phyloP scores from a whole-genome alignment of 352 stramenopile species.

The Globisporangium alternatum region DNA sequence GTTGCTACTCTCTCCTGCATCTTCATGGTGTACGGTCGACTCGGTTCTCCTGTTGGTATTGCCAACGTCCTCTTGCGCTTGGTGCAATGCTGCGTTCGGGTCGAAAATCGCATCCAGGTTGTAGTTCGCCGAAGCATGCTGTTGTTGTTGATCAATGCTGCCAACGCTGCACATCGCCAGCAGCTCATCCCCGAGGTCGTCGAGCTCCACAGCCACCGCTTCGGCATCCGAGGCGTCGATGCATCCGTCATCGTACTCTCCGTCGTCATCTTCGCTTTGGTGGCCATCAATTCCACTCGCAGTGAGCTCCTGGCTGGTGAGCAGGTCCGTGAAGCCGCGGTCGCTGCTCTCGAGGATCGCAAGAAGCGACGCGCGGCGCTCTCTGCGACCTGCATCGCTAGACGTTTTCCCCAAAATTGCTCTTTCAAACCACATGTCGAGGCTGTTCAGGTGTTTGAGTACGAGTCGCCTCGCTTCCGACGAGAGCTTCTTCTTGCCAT shows the following conservation, averaged over 20 bases:
- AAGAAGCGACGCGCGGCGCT: conserved; percentile 4
- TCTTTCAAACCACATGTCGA: conserved; percentile 52
- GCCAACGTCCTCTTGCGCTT: neutral
- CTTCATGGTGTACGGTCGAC: neutral
- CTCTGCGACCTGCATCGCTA: neutral
- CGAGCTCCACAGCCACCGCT: conserved; percentile 8
- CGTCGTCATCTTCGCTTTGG: neutral
- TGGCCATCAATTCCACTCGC: neutral
- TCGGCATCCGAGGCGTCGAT: conserved; percentile 11
- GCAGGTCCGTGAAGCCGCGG: neutral
- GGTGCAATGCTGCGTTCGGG: neutral
- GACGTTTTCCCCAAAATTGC: conserved; percentile 30
- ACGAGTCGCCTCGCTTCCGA: conserved; percentile 23
- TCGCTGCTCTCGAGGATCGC: conserved; percentile 7
- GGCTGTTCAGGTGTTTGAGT: conserved; percentile 39
- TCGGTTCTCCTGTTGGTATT: neutral
- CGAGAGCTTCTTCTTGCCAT: conserved; percentile 8
- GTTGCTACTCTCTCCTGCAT: neutral
- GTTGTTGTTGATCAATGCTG: neutral
- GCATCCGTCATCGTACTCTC: neutral
- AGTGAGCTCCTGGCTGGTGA: neutral
- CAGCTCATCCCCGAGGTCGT: conserved; percentile 11
- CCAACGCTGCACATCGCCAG: conserved; percentile 8
- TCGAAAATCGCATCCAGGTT: conserved; percentile 16
- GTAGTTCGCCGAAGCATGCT: neutral